These are phyloP conservation scores for Volvox carteri DNA, from an alignment of 163 green algal genomes.

Conservation along the genomic window DNA sequence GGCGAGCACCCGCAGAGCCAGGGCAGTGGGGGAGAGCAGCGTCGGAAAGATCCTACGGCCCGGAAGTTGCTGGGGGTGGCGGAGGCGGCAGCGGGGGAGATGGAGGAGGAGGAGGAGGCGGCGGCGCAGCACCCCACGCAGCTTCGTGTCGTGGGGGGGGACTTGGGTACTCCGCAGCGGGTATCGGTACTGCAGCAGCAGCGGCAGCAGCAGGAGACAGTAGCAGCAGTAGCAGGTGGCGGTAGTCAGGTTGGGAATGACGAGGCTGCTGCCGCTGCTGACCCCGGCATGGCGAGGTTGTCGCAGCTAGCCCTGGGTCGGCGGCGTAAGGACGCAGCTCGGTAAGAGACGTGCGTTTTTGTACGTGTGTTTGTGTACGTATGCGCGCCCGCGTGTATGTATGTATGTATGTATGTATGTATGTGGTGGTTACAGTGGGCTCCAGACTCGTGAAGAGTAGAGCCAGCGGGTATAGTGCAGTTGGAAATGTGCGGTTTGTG, in stretches of 20 bases:
- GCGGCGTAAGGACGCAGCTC: conserved; percentile 14
- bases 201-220: not conserved
- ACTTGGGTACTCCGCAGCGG: not conserved
- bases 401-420: too few relatives aligned
- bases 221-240: not conserved
- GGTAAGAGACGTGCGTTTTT: not conserved
- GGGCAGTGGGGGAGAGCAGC: too few relatives aligned
- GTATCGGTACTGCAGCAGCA: not conserved
- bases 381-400: too few relatives aligned
- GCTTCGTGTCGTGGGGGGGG: not conserved
- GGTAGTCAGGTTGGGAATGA: too few relatives aligned
- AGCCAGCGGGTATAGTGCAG: too few relatives aligned
- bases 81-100: not conserved
- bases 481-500: too few relatives aligned
- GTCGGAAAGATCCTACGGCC: not conserved
- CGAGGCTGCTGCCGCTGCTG: not conserved
- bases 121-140: not conserved
- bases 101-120: not conserved
- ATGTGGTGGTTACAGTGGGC: too few relatives aligned
- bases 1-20: not conserved
- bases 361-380: too few relatives aligned
- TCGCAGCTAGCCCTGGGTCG: not conserved
- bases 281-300: not conserved
- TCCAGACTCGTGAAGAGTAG: too few relatives aligned
- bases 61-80: not conserved